These are phyloP conservation scores for Vaccinium vitisidaea DNA, from an alignment of 148 eudicot species.

Conservation along the genomic window DNA sequence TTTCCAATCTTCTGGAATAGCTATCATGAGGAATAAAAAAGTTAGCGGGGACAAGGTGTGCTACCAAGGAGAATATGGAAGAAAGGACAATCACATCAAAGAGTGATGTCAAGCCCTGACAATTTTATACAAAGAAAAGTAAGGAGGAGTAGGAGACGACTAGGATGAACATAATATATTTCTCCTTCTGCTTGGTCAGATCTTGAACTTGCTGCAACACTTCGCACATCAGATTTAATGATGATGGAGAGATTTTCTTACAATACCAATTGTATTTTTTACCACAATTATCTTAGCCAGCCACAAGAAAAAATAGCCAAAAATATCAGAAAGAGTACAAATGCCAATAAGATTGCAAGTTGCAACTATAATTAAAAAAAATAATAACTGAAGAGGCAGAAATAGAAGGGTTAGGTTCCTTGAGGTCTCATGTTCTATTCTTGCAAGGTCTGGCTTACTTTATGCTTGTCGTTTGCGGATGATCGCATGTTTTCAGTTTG, in stretches of 20 bases:
- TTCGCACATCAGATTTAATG: not conserved
- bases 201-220: not conserved
- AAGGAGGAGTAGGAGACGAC: not conserved
- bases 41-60: not conserved
- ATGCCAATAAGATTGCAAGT: not conserved
- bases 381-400: not conserved
- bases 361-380: not conserved
- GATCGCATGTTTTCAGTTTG: not conserved
- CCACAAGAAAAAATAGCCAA: not conserved
- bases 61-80: not conserved
- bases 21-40: not conserved
- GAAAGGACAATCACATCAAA: not conserved
- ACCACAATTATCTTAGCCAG: not conserved
- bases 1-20: not conserved
- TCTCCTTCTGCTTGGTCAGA: not conserved
- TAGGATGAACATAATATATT: not conserved
- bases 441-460: not conserved
- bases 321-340: not conserved
- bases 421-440: not conserved
- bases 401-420: not conserved
- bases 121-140: not conserved
- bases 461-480: not conserved
- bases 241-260: not conserved
- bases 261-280: not conserved
- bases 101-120: not conserved